Percentiles rank a stretch among this genome's conserved stretches.
phyloP scores from a whole-genome alignment of 305 asterid genomes.

The Fraxinus velutina region DNA sequence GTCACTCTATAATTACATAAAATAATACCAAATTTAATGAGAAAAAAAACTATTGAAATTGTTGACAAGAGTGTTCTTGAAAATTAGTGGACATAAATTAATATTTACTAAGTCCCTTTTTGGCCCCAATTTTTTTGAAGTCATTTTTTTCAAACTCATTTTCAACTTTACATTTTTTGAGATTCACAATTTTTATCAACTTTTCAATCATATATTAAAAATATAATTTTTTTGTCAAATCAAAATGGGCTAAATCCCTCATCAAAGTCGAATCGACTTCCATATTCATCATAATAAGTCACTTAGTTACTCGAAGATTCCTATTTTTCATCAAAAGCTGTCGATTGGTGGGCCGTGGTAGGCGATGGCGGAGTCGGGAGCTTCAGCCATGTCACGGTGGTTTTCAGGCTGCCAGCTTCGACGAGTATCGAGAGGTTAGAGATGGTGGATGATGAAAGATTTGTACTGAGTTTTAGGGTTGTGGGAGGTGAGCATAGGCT shows the following conservation, averaged over 20 bases:
- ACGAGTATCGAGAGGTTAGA: slow-evolving; percentile 49
- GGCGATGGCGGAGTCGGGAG: slow-evolving; percentile 55
- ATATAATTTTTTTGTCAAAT: too few relatives aligned
- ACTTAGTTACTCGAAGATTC: not conserved
- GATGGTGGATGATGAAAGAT: slow-evolving; percentile 42
- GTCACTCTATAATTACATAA: not conserved
- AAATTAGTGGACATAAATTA: not conserved
- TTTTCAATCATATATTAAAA: too few relatives aligned
- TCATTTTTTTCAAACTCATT: too few relatives aligned
- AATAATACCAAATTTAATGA: not conserved
- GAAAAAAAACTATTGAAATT: too few relatives aligned
- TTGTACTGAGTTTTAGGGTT: slow-evolving; percentile 3
- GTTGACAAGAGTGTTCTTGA: not conserved
- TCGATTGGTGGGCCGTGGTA: slow-evolving; percentile 1
- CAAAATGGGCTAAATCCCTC: not conserved
- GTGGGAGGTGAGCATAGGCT: slow-evolving; percentile 26
- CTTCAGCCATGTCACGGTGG: slow-evolving; percentile 46
- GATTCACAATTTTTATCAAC: not conserved
- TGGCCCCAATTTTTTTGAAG: not conserved
- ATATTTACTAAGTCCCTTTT: not conserved
- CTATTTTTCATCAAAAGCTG: slow-evolving; percentile 30
- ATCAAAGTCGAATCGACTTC: not conserved
- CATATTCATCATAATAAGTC: not conserved
- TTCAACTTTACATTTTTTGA: too few relatives aligned
- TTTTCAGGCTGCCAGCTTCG: slow-evolving; percentile 55